phyloP scores from a whole-genome alignment of 2,329 filamentous ascomycete genomes.

The Cercospora janseana region DNA sequence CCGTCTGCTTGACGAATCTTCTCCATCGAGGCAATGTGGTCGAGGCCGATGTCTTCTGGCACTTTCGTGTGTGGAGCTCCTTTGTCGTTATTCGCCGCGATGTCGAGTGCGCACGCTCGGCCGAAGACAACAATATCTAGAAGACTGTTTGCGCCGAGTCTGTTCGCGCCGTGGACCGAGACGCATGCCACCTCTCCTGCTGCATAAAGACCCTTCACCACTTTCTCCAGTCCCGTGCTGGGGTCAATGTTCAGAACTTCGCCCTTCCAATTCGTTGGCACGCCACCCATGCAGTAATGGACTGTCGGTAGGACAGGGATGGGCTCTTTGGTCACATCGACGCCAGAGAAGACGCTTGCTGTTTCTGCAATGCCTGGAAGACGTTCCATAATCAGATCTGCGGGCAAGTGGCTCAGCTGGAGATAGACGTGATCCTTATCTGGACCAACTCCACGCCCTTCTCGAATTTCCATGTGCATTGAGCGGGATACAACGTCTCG shows the following conservation, averaged over 20 bases:
- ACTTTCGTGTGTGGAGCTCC: conserved; percentile 39
- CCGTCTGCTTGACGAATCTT: conserved; percentile 41
- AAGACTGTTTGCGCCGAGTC: conserved; percentile 50
- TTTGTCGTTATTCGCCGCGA: conserved; percentile 42
- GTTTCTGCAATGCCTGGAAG: conserved; percentile 53
- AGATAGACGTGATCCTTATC: conserved; percentile 51
- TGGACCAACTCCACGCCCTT: conserved; percentile 47
- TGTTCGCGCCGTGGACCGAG: conserved; percentile 51
- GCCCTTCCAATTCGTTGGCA: conserved; percentile 51
- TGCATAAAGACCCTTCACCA: conserved; percentile 49
- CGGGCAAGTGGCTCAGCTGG: conserved; percentile 49
- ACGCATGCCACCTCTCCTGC: conserved; percentile 52
- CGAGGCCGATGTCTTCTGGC: conserved; percentile 36
- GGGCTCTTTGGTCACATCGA: conserved; percentile 50
- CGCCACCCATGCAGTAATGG: conserved; percentile 54
- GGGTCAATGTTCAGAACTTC: conserved; percentile 46
- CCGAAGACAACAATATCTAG: conserved; percentile 54
- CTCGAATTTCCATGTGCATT: conserved; percentile 52
- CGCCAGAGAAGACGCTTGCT: conserved; percentile 50
- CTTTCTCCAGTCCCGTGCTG: conserved; percentile 40
- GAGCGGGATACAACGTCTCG: conserved; percentile 49
- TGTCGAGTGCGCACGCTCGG: conserved; percentile 46
- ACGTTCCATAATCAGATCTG: conserved; percentile 49
- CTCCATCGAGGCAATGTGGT: conserved; percentile 36
- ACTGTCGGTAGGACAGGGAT: conserved; percentile 54